Conservation (phyloP, 768 basidiomycete species). For the Melanogaster broomeanus region DNA sequence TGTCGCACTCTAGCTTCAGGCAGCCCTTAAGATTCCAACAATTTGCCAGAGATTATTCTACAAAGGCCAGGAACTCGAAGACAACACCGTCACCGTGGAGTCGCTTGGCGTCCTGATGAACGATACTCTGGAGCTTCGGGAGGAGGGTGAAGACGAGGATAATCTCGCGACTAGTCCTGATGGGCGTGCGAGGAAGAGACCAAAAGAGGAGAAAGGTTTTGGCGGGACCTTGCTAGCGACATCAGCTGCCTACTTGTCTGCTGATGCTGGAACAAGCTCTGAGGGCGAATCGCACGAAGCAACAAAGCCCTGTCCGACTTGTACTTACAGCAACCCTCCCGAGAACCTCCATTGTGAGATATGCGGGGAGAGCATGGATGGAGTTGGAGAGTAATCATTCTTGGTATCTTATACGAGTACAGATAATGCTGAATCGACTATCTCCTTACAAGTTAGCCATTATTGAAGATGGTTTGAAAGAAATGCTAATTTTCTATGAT, state of each 20-base stretch:
- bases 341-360: slow-evolving; percentile 46
- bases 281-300: slow-evolving; percentile 31
- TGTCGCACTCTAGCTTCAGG: slow-evolving; percentile 50
- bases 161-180: slow-evolving; percentile 53
- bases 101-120: slow-evolving; percentile 61
- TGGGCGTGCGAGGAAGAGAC: slow-evolving; percentile 40
- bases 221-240: slow-evolving; percentile 70
- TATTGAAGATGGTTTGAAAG: slow-evolving; percentile 14
- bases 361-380: slow-evolving; percentile 41
- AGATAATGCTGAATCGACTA: slow-evolving; percentile 36
- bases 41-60: slow-evolving; percentile 76
- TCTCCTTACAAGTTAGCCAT: slow-evolving; percentile 22
- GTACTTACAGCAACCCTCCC: slow-evolving; percentile 58
- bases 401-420: slow-evolving; percentile 34
- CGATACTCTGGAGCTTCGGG: slow-evolving; percentile 66
- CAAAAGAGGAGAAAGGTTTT: slow-evolving; percentile 66
- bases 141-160: slow-evolving; percentile 62
- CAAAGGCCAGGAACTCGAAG: slow-evolving; percentile 60
- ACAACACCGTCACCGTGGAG: slow-evolving; percentile 52
- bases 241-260: slow-evolving; percentile 29
- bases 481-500: slow-evolving; percentile 30
- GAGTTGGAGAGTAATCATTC: slow-evolving; percentile 20
- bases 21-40: slow-evolving; percentile 64
- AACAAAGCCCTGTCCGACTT: slow-evolving; percentile 50
- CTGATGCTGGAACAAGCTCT: slow-evolving; percentile 35